Evolutionary conservation across 1,284 basidiomycete genomes (phyloP).

Genomic region (Ceratobasidium sp.): DNA sequence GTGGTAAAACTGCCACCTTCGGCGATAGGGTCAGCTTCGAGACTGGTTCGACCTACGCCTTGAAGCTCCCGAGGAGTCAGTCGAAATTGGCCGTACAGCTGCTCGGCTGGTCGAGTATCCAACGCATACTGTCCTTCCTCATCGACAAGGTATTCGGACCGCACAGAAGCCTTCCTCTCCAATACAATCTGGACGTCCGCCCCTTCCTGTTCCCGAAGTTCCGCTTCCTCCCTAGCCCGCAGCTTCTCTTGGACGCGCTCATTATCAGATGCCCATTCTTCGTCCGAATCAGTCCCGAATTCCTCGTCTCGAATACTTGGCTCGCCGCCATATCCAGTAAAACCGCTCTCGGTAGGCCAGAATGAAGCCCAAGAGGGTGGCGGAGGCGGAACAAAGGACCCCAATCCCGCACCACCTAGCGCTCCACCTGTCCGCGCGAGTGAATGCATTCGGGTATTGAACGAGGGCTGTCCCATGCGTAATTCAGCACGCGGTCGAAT

Average conservation of each 20-base stretch:
- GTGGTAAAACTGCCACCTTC: neutral
- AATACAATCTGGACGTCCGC: neutral
- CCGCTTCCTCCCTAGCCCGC: neutral
- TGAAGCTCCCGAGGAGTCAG: slow-evolving; percentile 8
- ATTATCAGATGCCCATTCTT: neutral
- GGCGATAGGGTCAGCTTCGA: neutral
- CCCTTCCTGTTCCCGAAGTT: neutral
- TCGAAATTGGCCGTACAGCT: neutral
- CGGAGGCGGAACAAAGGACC: slow-evolving; percentile 27
- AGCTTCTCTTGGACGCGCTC: neutral
- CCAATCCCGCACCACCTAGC: neutral
- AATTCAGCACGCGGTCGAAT: slow-evolving; percentile 31
- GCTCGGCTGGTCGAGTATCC: neutral
- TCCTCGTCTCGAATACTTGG: slow-evolving; percentile 36
- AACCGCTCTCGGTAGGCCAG: slow-evolving; percentile 31
- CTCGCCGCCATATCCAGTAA: slow-evolving; percentile 19
- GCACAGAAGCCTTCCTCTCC: neutral
- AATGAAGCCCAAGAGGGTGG: slow-evolving; percentile 34
- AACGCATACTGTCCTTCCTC: slow-evolving; percentile 3
- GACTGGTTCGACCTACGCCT: slow-evolving; percentile 4
- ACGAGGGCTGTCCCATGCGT: slow-evolving; percentile 1
- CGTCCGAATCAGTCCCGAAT: slow-evolving; percentile 17
- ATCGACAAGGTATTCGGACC: neutral
- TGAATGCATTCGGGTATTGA: neutral
- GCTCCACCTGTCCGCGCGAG: neutral